phyloP scores from a whole-genome alignment of 176 grass and related monocot species.

The Eragrostis nindensis region DNA sequence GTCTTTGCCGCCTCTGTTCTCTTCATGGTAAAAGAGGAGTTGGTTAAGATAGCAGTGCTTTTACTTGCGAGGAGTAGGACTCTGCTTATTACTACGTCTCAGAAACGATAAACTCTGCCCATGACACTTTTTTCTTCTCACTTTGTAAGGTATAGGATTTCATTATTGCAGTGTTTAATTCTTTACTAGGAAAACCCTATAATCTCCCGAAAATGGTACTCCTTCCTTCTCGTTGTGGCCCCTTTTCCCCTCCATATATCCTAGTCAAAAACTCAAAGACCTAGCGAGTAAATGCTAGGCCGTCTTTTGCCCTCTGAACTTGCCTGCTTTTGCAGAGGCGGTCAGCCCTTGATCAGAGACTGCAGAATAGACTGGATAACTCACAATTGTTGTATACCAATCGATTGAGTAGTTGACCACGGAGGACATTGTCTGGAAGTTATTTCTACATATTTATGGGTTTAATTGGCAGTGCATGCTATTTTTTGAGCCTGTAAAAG shows the following conservation, averaged over 20 bases:
- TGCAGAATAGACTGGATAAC: neutral
- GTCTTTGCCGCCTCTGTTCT: slow-evolving; percentile 95
- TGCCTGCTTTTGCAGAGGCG: neutral
- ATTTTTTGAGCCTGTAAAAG: neutral
- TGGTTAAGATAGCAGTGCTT: slow-evolving; percentile 78
- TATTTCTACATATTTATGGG: neutral
- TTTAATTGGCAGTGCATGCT: neutral
- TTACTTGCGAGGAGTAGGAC: slow-evolving; percentile 69
- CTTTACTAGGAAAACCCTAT: neutral
- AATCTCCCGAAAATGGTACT: slow-evolving; percentile 1
- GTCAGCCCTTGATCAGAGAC: neutral
- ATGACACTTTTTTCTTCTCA: neutral
- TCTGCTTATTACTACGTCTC: slow-evolving; percentile 51
- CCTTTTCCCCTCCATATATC: neutral
- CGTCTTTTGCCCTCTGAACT: neutral
- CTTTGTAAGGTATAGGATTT: slow-evolving; percentile 9
- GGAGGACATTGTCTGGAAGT: neutral
- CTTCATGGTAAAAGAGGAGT: slow-evolving; percentile 96
- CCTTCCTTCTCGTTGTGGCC: neutral
- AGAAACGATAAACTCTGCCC: slow-evolving; percentile 27
- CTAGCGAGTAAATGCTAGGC: neutral
- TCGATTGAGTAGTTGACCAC: neutral
- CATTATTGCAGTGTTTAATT: slow-evolving; percentile 12
- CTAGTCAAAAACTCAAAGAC: neutral
- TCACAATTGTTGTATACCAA: neutral